These are phyloP conservation scores for Solanum habrochaites DNA, from an alignment of 257 asterid genomes.

Conservation along the genomic window DNA sequence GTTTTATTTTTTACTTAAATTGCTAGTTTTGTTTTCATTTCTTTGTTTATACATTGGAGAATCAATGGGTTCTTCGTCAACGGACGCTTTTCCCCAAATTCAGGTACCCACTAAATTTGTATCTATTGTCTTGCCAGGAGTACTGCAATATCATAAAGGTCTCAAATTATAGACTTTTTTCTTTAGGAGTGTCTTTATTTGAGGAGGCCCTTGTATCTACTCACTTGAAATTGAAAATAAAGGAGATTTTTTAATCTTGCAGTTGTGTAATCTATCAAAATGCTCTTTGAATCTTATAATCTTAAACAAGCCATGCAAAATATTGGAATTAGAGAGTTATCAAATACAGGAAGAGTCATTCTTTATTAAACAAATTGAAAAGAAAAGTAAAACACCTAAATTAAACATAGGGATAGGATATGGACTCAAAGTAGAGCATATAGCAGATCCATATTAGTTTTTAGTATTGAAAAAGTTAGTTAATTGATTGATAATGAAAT, in stretches of 20 bases:
- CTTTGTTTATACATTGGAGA: background rate
- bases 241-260: background rate
- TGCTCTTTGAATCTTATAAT: background rate
- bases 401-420: background rate
- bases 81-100: slow-evolving; percentile 27
- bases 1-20: background rate
- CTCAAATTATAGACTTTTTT: background rate
- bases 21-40: background rate
- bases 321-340: background rate
- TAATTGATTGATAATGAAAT: background rate
- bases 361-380: background rate
- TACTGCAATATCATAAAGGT: background rate
- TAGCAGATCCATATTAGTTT: background rate
- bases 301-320: background rate
- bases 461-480: background rate
- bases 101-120: slow-evolving; percentile 18
- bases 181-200: background rate
- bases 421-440: background rate
- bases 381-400: background rate
- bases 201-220: background rate
- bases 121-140: background rate
- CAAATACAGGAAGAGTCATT: background rate
- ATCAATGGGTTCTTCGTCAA: slow-evolving; percentile 25
- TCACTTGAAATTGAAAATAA: background rate
- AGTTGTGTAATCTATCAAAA: background rate